Evolutionary conservation across 1,284 basidiomycete genomes (phyloP).

Genomic region (Puccinia horiana): DNA sequence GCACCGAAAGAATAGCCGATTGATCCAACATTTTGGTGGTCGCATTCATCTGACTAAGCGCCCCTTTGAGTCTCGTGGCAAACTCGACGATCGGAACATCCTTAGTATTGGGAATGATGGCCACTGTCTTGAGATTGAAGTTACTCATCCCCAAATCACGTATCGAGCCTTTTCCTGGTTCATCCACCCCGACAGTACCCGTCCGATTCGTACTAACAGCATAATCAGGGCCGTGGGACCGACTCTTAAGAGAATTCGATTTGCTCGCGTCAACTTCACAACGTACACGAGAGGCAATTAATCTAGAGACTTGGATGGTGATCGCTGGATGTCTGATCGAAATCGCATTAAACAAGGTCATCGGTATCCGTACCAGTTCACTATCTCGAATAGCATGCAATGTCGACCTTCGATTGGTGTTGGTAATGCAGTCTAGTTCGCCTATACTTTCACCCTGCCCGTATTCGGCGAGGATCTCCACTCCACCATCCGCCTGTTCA

Average conservation of each 20-base stretch:
- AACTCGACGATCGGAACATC: constrained; percentile 84
- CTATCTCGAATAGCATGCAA: constrained; percentile 97
- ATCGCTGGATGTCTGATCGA: constrained; percentile 81
- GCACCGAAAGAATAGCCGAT: constrained; percentile 80
- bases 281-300: constrained; percentile 88
- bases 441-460: constrained; percentile 75
- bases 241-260: constrained; percentile 59
- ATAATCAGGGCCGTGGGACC: constrained; percentile 46
- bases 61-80: constrained; percentile 79
- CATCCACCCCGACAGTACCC: constrained; percentile 32
- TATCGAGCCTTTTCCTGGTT: constrained; percentile 61
- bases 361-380: constrained; percentile 95
- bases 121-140: constrained; percentile 89
- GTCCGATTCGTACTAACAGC: constrained; percentile 21
- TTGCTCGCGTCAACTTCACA: constrained; percentile 69
- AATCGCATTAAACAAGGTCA: constrained; percentile 93
- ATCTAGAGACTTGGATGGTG: constrained; percentile 88
- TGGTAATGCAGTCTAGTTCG: constrained; percentile 96
- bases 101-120: constrained; percentile 76
- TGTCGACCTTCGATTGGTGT: constrained; percentile 80
- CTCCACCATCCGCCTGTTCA: constrained; percentile 66
- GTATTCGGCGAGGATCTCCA: constrained; percentile 86
- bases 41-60: constrained; percentile 83
- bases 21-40: constrained; percentile 87
- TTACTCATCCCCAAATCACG: constrained; percentile 69